Evolutionary conservation across 2,329 filamentous ascomycete genomes (phyloP), one percentile per base, ranked within the genome.

Genomic region (Teratosphaeria epicoccoides): DNA sequence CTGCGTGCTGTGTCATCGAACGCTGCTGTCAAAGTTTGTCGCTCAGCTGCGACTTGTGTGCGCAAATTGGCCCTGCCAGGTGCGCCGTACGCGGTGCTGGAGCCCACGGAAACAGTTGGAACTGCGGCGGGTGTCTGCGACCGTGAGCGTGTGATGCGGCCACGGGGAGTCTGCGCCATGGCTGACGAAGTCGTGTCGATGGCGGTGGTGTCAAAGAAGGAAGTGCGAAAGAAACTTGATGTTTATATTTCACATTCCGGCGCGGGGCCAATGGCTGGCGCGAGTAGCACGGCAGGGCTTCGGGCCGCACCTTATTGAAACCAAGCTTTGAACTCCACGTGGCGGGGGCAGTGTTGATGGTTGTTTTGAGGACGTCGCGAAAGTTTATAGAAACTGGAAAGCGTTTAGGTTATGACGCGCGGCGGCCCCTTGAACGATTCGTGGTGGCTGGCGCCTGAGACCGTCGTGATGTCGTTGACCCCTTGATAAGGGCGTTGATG

Each of bases 1-100:
- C 46, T 26, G 24, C 23, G 17, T 23, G 20, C 14, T 22, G 24
- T 29, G 12, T 50, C 37, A 24, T 26, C 11, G 5, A 48, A 37
- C 7, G 46, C 46, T 33, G 46, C 12, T 11, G 20, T 33, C 7
- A 48, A 22, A n/a, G 10, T 26, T 14, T 23, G 23, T 17, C 28
- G 24, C 23, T 40, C 20, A 22, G 12, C n/a, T 37, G 49, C 46
- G 6, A 57, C 46, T 29, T 57, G 53, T 7, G 26, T 37, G 14
- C 48, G 25, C 2, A 57, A 23, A 6, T 29, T 24, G 20, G 54
- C 46, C 33, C 50, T 57, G 33, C 55, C 55, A n/a, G 24, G 48
- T 23, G 55, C 46, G 22, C 55, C 55, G 37, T 57, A 57, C 7
- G 47, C 51, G 50, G 43, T 52, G 29, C 47, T 56, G 4, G 28